A percentile compares a stretch with the other conserved stretches of the same genome.
Evolutionary conservation across 148 eudicot genomes (phyloP).

Genomic region (Chenopodium album): DNA sequence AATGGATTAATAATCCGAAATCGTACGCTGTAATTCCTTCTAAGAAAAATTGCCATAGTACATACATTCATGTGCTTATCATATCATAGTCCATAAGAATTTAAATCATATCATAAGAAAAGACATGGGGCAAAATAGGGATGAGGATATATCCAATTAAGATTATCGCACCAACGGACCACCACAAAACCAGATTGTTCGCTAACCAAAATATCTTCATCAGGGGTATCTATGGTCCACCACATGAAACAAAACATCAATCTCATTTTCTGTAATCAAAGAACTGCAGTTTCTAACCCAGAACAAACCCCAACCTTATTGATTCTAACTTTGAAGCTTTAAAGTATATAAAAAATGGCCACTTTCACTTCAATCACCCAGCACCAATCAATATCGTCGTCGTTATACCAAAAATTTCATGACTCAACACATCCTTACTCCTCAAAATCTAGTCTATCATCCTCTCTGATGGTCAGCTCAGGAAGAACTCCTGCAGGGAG

Average conservation of each 20-base stretch:
- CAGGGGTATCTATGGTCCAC: constrained; percentile 14
- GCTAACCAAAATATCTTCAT: constrained; percentile 29
- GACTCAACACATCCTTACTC: constrained; percentile 24
- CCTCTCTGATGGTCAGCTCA: constrained; percentile 22
- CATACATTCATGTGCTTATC: background rate
- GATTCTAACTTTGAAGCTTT: constrained; percentile 1
- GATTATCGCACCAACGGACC: constrained; percentile 26
- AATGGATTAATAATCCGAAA: no score
- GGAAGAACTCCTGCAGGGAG: constrained; percentile 19
- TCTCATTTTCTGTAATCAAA: constrained; percentile 16
- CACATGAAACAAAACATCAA: constrained; percentile 6
- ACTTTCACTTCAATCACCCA: constrained; percentile 58
- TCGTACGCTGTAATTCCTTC: background rate
- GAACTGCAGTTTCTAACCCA: constrained; percentile 12
- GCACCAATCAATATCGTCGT: constrained; percentile 54
- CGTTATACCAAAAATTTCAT: constrained; percentile 36
- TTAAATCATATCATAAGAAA: constrained; percentile 1
- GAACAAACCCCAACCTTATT: background rate
- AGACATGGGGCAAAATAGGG: constrained; percentile 2
- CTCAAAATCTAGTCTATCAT: constrained; percentile 28
- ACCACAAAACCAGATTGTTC: constrained; percentile 37
- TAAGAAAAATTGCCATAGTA: background rate
- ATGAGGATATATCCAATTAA: constrained; percentile 37
- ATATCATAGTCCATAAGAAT: background rate
- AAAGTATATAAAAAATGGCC: constrained; percentile 34